phyloP scores from a whole-genome alignment of 2,329 filamentous ascomycete genomes.

The Fusarium armeniacum region DNA sequence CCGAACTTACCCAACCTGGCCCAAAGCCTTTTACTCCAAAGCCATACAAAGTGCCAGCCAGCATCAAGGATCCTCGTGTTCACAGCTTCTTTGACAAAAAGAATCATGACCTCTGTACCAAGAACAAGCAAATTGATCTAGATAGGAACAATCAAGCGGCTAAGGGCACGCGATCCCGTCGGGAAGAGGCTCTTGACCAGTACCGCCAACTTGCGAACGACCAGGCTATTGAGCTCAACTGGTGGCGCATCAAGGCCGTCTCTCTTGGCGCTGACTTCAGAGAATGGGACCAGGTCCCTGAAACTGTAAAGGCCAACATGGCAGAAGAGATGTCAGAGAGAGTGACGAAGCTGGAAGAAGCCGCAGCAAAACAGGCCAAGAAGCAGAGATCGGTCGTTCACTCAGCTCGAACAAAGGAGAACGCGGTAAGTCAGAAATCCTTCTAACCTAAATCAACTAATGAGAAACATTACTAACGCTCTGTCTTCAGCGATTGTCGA shows the following conservation, averaged over 20 bases:
- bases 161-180: constrained; percentile 53
- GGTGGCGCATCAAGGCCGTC: constrained; percentile 49
- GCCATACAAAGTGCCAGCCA: constrained; percentile 31
- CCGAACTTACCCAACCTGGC: constrained; percentile 38
- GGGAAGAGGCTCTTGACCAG: constrained; percentile 49
- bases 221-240: constrained; percentile 47
- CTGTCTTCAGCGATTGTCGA: constrained; percentile 6
- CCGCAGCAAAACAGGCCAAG: background rate
- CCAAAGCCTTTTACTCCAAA: constrained; percentile 6
- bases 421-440: constrained; percentile 16
- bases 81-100: constrained; percentile 20
- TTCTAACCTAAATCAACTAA: background rate
- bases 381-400: constrained; percentile 1
- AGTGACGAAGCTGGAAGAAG: background rate
- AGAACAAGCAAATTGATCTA: constrained; percentile 51
- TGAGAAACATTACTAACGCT: background rate
- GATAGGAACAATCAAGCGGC: constrained; percentile 58
- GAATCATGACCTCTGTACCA: constrained; percentile 27
- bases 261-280: constrained; percentile 42
- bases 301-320: constrained; percentile 40
- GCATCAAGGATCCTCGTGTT: constrained; percentile 5
- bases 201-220: constrained; percentile 45
- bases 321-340: constrained; percentile 31
- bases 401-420: constrained; percentile 8
- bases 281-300: constrained; percentile 44